Evolutionary conservation across 257 asterid species (phyloP).

Genomic region (Verbascum thapsus): DNA sequence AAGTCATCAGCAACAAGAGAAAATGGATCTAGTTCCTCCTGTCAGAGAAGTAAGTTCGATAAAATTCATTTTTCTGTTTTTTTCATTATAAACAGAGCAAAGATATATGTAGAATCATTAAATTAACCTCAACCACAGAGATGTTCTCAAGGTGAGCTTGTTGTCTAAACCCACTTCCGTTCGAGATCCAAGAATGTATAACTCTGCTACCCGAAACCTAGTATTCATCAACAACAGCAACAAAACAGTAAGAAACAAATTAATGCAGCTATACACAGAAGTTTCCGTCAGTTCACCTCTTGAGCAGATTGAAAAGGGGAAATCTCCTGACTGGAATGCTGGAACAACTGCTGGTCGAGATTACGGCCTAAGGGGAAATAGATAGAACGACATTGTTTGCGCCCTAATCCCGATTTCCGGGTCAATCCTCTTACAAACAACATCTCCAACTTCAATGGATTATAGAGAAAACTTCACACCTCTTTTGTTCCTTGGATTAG

Average conservation of each 20-base stretch:
- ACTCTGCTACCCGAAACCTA: conserved; percentile 87
- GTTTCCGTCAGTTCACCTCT: conserved; percentile 19
- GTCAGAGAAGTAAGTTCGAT: conserved; percentile 29
- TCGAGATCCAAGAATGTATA: conserved; percentile 78
- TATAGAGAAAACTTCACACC: too few species aligned
- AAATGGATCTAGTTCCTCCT: conserved; percentile 93
- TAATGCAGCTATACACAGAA: too few species aligned
- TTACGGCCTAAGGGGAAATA: neutral
- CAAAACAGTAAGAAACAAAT: conserved; percentile 20
- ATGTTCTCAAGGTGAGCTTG: conserved; percentile 55
- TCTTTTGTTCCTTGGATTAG: neutral
- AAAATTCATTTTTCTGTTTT: neutral
- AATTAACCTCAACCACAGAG: conserved; percentile 59
- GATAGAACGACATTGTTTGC: neutral
- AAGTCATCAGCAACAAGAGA: conserved; percentile 97
- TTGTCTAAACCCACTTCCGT: conserved; percentile 54
- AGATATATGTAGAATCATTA: conserved; percentile 15
- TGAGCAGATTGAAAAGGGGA: conserved; percentile 20
- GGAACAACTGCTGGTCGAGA: conserved; percentile 13
- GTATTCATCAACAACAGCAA: conserved; percentile 50
- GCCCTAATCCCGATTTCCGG: conserved; percentile 17
- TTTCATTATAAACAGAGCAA: neutral
- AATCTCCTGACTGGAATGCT: neutral
- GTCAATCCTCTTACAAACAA: conserved; percentile 8
- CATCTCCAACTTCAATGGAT: conserved; percentile 18